These are phyloP conservation scores for Penicillium chermesinum DNA, from an alignment of 495 filamentous ascomycete species.

Conservation along the genomic window DNA sequence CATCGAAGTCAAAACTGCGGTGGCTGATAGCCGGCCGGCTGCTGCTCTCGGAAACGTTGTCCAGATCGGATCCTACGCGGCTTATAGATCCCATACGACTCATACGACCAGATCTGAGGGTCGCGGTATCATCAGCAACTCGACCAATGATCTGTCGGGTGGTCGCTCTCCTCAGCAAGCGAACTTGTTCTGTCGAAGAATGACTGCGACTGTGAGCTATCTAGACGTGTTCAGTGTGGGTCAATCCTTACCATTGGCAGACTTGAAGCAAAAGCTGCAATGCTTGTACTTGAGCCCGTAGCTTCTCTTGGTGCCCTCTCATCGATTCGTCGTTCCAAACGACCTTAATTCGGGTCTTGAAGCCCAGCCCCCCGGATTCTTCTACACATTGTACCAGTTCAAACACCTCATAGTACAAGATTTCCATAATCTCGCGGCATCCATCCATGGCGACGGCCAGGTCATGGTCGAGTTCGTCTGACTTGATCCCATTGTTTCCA, in stretches of 20 bases:
- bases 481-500: constrained; percentile 18
- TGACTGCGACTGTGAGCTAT: constrained; percentile 17
- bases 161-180: constrained; percentile 30
- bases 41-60: constrained; percentile 25
- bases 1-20: constrained; percentile 33
- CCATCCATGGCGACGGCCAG: constrained; percentile 39
- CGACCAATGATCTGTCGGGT: constrained; percentile 37
- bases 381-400: constrained; percentile 23
- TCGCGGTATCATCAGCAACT: constrained; percentile 37
- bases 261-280: constrained; percentile 42
- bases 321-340: constrained; percentile 44
- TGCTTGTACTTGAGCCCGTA: constrained; percentile 37
- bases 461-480: constrained; percentile 25
- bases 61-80: constrained; percentile 21
- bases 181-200: constrained; percentile 30
- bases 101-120: constrained; percentile 25
- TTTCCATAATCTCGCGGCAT: constrained; percentile 36
- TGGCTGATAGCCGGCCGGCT: constrained; percentile 26
- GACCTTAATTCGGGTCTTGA: constrained; percentile 24
- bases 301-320: constrained; percentile 34
- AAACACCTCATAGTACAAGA: constrained; percentile 36
- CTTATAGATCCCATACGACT: constrained; percentile 21
- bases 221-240: not conserved
- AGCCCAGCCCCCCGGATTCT: constrained; percentile 10
- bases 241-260: constrained; percentile 36